Evolutionary conservation across 768 basidiomycete genomes (phyloP).

Genomic region (Chiua virens): DNA sequence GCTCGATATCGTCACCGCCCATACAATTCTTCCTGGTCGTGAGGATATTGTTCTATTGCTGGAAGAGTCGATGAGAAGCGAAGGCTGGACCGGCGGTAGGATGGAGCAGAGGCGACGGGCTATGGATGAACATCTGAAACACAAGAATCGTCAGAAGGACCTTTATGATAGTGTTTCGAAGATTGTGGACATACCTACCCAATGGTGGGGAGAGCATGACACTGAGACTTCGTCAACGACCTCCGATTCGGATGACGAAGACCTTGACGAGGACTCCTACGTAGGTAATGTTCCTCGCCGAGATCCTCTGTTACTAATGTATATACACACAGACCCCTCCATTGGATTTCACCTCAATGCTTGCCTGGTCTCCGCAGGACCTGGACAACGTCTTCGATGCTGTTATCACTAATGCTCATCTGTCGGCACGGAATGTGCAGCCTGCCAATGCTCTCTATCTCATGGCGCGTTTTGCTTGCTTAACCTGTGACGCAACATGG

Average conservation of each 20-base stretch:
- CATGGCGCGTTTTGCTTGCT: conserved; percentile 88
- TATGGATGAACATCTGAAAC: conserved; percentile 57
- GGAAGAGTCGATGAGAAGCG: conserved; percentile 83
- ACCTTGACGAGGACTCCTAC: conserved; percentile 48
- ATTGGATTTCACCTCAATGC: conserved; percentile 81
- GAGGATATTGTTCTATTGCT: conserved; percentile 85
- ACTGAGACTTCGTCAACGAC: conserved; percentile 44
- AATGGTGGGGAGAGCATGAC: conserved; percentile 66
- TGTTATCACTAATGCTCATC: conserved; percentile 73
- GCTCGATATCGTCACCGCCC: conserved; percentile 86
- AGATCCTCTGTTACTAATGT: conserved; percentile 6
- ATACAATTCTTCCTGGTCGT: conserved; percentile 76
- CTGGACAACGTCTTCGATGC: conserved; percentile 80
- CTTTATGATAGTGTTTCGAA: conserved; percentile 60
- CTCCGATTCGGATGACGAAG: conserved; percentile 51
- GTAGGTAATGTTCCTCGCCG: conserved; percentile 32
- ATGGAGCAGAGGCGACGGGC: conserved; percentile 67
- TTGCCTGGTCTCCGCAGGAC: conserved; percentile 84
- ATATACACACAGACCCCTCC: conserved; percentile 58
- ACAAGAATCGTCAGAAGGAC: conserved; percentile 50
- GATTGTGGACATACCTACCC: conserved; percentile 52
- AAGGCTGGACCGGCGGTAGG: conserved; percentile 78
- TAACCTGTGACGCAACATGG: conserved; percentile 89
- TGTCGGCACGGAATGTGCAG: conserved; percentile 70
- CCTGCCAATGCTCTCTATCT: conserved; percentile 93